Evolutionary conservation across 2,329 filamentous ascomycete genomes (phyloP), one percentile per base, ranked within the genome.

Genomic region (Ceratocystis huliohia): DNA sequence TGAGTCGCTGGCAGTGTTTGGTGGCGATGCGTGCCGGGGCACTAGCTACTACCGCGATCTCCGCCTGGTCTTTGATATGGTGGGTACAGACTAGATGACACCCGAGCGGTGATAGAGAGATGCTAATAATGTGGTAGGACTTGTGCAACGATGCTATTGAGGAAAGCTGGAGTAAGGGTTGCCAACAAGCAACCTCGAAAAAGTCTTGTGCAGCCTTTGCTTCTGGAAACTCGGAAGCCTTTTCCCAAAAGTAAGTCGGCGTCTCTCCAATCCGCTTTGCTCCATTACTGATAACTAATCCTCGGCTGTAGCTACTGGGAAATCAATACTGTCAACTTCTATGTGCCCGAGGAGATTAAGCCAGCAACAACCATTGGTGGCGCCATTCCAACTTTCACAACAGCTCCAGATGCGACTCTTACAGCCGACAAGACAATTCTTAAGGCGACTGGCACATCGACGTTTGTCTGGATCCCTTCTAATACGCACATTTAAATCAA

Each of bases 111-210:
- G 22, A 15, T 10, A 22, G 5, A 53, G 48, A 15, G 20, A 13
- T 53, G 8, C 22, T 53, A 53, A 53, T 20, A 5, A 53, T 6
- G 48, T 25, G 10, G 4, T 57, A 81, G 78, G 79, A 88, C 64
- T 90, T 94, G 73, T 94, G 90, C 72, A 89, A 89, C 30, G 84
- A 87, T 71, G 92, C 88, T 80, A 88, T 87, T 0, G 85, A 74
- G 53, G 74, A 73, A 4, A 72, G 75, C 17, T 82, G 80, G 80
- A 73, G 73, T 20, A 70, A 70, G 3, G 62, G 62, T 2, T 67
- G 61, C 28, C 8, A 22, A 7, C 70, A 72, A 13, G 75, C 77
- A 17, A 72, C 75, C 15, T 81, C 78, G 69, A 71, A 71, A 66
- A 66, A 70, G 8, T 73, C 75, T n/a, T 78, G 78, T 0, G 70